Evolutionary conservation across 1,139 yeast species (phyloP).

Genomic region (Sugiyamaella neomexicana): DNA sequence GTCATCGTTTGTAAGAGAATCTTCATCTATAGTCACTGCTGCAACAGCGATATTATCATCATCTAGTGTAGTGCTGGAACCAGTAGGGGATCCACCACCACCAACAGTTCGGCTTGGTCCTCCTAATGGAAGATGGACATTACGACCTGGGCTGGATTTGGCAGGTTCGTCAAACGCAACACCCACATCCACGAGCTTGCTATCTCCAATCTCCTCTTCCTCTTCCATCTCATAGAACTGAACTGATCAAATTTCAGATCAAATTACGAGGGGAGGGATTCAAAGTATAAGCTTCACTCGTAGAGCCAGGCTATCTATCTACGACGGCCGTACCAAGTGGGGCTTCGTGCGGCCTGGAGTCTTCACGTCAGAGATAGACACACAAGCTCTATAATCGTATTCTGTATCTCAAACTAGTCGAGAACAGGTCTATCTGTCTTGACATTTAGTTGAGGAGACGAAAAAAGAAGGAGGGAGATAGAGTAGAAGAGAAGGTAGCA

Average conservation of each 20-base stretch:
- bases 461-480: not conserved
- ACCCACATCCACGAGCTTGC: constrained; percentile 9
- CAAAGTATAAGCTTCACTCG: no score
- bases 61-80: constrained; percentile 9
- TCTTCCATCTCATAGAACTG: constrained; percentile 7
- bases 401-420: constrained; percentile 1
- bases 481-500: not conserved
- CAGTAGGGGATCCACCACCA: not conserved
- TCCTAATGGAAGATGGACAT: not conserved
- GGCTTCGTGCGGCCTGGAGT: not conserved
- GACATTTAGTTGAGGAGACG: constrained; percentile 3
- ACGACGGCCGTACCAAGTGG: not conserved
- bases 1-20: constrained; percentile 7
- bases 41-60: constrained; percentile 20
- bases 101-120: not conserved
- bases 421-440: constrained; percentile 2
- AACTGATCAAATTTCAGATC: no score
- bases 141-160: not conserved
- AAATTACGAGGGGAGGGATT: no score
- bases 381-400: not conserved
- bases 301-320: no score
- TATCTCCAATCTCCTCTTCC: constrained; percentile 11
- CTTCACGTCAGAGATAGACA: not conserved
- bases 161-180: constrained; percentile 7
- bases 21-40: constrained; percentile 14